phyloP scores from a whole-genome alignment of 495 filamentous ascomycete genomes.

The Penicillium bovifimosum region DNA sequence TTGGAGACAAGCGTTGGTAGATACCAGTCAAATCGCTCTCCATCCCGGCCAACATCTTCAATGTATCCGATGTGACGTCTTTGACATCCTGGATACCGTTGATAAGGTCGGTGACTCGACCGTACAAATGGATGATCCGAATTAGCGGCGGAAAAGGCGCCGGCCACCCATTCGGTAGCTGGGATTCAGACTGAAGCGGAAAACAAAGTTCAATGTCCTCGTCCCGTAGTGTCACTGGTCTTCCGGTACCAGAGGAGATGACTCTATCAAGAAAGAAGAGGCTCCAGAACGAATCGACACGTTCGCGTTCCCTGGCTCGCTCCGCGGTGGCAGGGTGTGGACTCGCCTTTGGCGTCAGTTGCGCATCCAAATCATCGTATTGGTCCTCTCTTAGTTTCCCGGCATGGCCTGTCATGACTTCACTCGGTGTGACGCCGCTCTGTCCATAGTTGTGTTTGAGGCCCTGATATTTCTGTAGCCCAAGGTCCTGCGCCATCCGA shows the following conservation, averaged over 20 bases:
- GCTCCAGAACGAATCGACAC: slow-evolving; percentile 79
- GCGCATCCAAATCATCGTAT: slow-evolving; percentile 34
- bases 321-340: slow-evolving; percentile 30
- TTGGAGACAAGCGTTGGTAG: slow-evolving; percentile 65
- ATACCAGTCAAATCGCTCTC: slow-evolving; percentile 73
- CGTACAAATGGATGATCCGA: slow-evolving; percentile 78
- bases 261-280: slow-evolving; percentile 81
- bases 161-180: slow-evolving; percentile 58
- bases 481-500: slow-evolving; percentile 79
- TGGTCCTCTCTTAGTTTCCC: slow-evolving; percentile 40
- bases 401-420: slow-evolving; percentile 43
- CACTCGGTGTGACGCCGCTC: slow-evolving; percentile 47
- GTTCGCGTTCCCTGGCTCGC: slow-evolving; percentile 59
- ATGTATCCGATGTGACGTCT: slow-evolving; percentile 67
- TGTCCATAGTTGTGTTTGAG: slow-evolving; percentile 61
- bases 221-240: slow-evolving; percentile 73
- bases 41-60: slow-evolving; percentile 62
- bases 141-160: slow-evolving; percentile 73
- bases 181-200: slow-evolving; percentile 56
- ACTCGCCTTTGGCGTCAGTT: slow-evolving; percentile 17
- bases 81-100: slow-evolving; percentile 73
- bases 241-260: slow-evolving; percentile 77
- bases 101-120: slow-evolving; percentile 72
- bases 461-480: slow-evolving; percentile 72
- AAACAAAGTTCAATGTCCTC: slow-evolving; percentile 75